Base-by-base conservation (phyloP, 495 filamentous ascomycete genomes). In the Collariella sp. region DNA sequence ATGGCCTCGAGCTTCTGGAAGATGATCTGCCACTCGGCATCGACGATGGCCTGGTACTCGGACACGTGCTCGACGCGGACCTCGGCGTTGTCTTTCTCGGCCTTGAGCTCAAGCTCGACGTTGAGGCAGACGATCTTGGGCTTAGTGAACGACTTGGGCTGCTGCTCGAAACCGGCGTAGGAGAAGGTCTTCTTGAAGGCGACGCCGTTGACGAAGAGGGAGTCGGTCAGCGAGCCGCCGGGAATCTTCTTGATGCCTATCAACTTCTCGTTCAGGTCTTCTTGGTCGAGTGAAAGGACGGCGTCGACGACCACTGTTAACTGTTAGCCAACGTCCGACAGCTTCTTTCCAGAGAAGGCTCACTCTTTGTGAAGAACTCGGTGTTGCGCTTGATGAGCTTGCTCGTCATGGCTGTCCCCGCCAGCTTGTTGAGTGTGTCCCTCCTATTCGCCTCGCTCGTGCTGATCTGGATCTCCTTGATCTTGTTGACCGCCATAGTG, bases 121-220 rank as follows among this genome's bases (percentile, higher is more conserved):
- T 96, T 98, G 58, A 98, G 76, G 72, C 91, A 96, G 49, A 96
- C 85, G 61, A 98, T 94, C 72, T 88, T 91, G 43, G 93, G 93
- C 72, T 96, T 82, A 63, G 76, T 83, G 76, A 98, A 96, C 34
- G 79, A 86, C 72, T 98, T 98, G 51, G 93, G 93, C 74, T 98
- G 93, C 71, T 98, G 93, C 72, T 98, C 93, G 72, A 98, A 98
- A 61, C 93, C 93, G 62, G 93, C 93, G 67, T 98, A 98, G 36
- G 93, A 89, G 74, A 98, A 98, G 12, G 93, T 98, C 78, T 98
- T 98, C 80, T 98, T 98, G 78, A 98, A 98, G 34, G 93, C 91
- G 42, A 98, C 93, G 67, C 93, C 93, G 69, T 98, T 91, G 61
- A 98, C 86, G 74, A 96, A 98, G 33, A 96, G 82, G 9, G 91